Percentiles rank a stretch among this genome's conserved stretches.
phyloP scores from a whole-genome alignment of 148 eudicot species.

The Euryodendron excelsum region DNA sequence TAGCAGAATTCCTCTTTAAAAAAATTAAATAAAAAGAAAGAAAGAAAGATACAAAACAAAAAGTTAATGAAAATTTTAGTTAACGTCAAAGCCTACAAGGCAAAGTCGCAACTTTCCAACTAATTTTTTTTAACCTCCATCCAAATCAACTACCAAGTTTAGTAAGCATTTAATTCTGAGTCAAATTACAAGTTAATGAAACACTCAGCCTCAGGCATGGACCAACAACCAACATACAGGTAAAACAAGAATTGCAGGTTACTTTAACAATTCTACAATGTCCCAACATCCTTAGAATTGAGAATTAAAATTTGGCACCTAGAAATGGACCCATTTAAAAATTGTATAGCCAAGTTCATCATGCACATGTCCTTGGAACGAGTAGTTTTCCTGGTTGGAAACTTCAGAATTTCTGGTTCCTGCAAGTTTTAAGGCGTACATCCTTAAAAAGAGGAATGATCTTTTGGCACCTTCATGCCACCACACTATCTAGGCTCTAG shows the following conservation, averaged over 20 bases:
- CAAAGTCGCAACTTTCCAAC: too few species aligned
- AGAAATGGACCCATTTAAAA: too few species aligned
- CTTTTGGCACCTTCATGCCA: constrained; percentile 1
- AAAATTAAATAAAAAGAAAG: neutral
- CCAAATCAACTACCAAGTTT: too few species aligned
- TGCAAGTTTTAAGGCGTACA: neutral
- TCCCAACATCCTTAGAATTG: too few species aligned
- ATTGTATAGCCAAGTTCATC: too few species aligned
- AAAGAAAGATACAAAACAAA: neutral
- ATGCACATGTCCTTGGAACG: neutral
- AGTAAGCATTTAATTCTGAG: too few species aligned
- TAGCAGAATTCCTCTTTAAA: neutral
- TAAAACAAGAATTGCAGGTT: neutral
- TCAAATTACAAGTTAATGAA: neutral
- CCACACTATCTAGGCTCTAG: constrained; percentile 2
- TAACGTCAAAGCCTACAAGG: too few species aligned
- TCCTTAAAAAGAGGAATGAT: neutral
- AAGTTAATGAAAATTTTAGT: neutral
- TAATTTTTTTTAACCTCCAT: too few species aligned
- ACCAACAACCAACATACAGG: neutral
- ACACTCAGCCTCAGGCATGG: neutral
- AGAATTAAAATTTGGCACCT: too few species aligned
- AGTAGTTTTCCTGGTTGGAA: neutral
- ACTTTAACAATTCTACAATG: too few species aligned
- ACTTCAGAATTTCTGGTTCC: neutral